Percentiles rank a stretch among this genome's conserved stretches.
Evolutionary conservation across 2,329 filamentous ascomycete genomes (phyloP).

Genomic region (Xylariomycetidae sp.): DNA sequence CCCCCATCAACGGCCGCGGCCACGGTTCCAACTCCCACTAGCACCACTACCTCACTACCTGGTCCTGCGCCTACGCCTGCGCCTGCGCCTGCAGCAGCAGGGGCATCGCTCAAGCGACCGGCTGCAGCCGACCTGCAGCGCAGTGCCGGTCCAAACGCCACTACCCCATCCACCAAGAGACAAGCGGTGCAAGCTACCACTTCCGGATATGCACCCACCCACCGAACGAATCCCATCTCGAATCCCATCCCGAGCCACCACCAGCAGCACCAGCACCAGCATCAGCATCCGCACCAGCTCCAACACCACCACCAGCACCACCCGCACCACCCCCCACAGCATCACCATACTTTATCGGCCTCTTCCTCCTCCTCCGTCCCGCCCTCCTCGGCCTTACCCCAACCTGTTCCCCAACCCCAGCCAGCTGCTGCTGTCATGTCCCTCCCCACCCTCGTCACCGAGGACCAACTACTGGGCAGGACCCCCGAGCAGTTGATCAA

Average conservation of each 20-base stretch:
- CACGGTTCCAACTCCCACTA: conserved; percentile 15
- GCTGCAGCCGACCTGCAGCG: conserved; percentile 31
- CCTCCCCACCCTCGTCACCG: conserved; percentile 21
- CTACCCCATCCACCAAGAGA: conserved; percentile 28
- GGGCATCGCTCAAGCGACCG: conserved; percentile 25
- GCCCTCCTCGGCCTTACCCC: conserved; percentile 14
- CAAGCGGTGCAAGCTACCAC: conserved; percentile 28
- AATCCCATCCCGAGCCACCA: conserved; percentile 1
- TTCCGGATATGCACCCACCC: too few relatives aligned
- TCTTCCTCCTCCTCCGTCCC: conserved; percentile 14
- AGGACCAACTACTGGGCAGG: conserved; percentile 27
- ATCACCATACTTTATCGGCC: conserved; percentile 1
- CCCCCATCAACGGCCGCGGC: conserved; percentile 18
- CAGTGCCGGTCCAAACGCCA: conserved; percentile 26
- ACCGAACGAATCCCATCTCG: conserved; percentile 11
- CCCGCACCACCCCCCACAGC: conserved; percentile 4
- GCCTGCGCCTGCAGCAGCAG: conserved; percentile 12
- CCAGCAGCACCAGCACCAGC: conserved; percentile 2
- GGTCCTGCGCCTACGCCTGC: conserved; percentile 18
- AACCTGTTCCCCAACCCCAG: conserved; percentile 18
- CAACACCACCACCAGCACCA: conserved; percentile 3
- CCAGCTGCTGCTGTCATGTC: conserved; percentile 17
- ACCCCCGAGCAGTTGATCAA: conserved; percentile 30
- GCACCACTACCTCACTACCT: conserved; percentile 15
- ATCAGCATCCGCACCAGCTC: conserved; percentile 3